Percentiles rank a stretch among this genome's conserved stretches.
phyloP scores from a whole-genome alignment of 2,329 filamentous ascomycete species.

The Lecanicillium sp. region DNA sequence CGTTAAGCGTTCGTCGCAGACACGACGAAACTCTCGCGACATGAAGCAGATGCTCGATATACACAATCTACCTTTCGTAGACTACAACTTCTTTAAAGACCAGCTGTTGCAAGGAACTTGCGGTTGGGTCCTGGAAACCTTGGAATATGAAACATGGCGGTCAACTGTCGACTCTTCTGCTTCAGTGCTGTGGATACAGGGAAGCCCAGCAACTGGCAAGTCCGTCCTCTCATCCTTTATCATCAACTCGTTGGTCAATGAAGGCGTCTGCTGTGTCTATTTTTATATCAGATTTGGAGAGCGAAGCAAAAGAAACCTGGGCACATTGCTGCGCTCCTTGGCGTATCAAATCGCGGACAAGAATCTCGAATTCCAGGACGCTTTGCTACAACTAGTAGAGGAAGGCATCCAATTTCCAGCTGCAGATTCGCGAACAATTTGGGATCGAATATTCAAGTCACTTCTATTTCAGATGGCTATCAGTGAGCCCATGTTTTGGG shows the following conservation, averaged over 20 bases:
- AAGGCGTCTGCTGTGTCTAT: neutral
- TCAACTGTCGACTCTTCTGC: neutral
- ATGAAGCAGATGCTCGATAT: neutral
- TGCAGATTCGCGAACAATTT: slow-evolving; percentile 23
- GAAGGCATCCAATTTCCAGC: slow-evolving; percentile 22
- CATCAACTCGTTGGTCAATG: neutral
- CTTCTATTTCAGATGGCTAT: slow-evolving; percentile 23
- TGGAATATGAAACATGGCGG: neutral
- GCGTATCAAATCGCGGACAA: slow-evolving; percentile 25
- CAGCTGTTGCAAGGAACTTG: neutral
- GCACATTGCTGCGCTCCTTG: slow-evolving; percentile 24
- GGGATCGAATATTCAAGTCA: slow-evolving; percentile 27
- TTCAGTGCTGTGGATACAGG: neutral
- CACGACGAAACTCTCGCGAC: neutral
- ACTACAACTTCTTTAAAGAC: neutral
- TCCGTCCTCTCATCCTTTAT: neutral
- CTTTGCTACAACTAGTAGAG: slow-evolving; percentile 20
- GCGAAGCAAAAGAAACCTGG: slow-evolving; percentile 10
- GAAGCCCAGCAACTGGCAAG: neutral
- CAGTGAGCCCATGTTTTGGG: slow-evolving; percentile 27
- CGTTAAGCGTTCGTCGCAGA: neutral
- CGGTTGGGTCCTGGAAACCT: neutral
- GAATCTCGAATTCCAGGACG: slow-evolving; percentile 17
- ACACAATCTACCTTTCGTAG: neutral
- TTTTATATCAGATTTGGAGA: neutral